Conservation (phyloP, 2,329 filamentous ascomycete genomes). For the Fusarium phyllophilum region DNA sequence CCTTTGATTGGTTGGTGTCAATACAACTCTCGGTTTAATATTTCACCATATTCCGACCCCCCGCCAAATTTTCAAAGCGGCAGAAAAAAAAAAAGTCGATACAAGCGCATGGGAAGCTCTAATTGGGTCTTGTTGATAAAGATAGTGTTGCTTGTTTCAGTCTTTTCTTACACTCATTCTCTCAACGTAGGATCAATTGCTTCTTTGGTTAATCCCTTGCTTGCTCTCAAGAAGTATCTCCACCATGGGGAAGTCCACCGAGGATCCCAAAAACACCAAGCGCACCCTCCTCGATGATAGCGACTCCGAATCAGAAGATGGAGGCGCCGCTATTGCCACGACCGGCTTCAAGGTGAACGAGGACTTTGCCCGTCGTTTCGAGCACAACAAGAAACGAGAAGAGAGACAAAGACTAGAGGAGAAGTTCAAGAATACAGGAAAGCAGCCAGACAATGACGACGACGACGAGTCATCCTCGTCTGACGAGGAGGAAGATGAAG, state of each 20-base stretch:
- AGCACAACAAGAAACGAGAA: conserved; percentile 97
- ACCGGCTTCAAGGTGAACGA: conserved; percentile 83
- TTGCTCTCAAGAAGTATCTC: background rate
- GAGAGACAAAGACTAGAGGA: conserved; percentile 86
- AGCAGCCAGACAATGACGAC: conserved; percentile 55
- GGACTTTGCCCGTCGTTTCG: conserved; percentile 88
- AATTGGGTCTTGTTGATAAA: conserved; percentile 24
- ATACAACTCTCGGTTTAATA: background rate
- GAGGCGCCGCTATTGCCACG: conserved; percentile 52
- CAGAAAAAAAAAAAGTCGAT: conserved; percentile 46
- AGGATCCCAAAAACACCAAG: conserved; percentile 53
- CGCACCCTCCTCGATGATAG: conserved; percentile 66
- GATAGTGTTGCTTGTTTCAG: conserved; percentile 16
- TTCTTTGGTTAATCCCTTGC: background rate
- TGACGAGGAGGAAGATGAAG: conserved; percentile 89
- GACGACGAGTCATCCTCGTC: conserved; percentile 71
- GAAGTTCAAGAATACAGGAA: conserved; percentile 71
- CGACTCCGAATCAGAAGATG: conserved; percentile 60
- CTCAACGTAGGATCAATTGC: background rate
- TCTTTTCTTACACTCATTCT: conserved; percentile 1
- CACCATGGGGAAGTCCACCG: conserved; percentile 39
- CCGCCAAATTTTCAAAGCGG: conserved; percentile 49
- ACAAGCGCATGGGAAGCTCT: conserved; percentile 25
- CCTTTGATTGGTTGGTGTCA: conserved; percentile 10
- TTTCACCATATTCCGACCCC: conserved; percentile 24